phyloP scores from a whole-genome alignment of 208 protist genomes.

The Angomonas desouzai region DNA sequence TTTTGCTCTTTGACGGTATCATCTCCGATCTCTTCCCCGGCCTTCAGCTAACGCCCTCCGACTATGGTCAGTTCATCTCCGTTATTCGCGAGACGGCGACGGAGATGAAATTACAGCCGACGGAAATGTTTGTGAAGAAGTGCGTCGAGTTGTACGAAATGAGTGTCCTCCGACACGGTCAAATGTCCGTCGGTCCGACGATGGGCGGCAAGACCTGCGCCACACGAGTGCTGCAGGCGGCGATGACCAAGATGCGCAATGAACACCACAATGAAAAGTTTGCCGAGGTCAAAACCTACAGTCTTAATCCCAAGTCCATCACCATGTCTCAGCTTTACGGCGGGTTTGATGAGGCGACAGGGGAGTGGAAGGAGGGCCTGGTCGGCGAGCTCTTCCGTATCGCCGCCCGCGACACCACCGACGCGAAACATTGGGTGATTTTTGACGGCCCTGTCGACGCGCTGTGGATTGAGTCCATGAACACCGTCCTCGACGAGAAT shows the following conservation, averaged over 20 bases:
- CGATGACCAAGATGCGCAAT: slow-evolving; percentile 80
- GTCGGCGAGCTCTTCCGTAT: slow-evolving; percentile 92
- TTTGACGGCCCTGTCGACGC: slow-evolving; percentile 97
- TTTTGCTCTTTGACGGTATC: slow-evolving; percentile 95
- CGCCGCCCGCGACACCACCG: slow-evolving; percentile 78
- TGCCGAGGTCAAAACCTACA: slow-evolving; percentile 81
- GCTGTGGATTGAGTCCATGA: slow-evolving; percentile 96
- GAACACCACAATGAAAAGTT: slow-evolving; percentile 76
- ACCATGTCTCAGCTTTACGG: slow-evolving; percentile 98
- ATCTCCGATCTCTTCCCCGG: slow-evolving; percentile 97
- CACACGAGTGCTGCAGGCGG: slow-evolving; percentile 72
- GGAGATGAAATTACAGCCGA: slow-evolving; percentile 90
- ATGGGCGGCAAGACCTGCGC: slow-evolving; percentile 95
- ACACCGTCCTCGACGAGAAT: slow-evolving; percentile 94
- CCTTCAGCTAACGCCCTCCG: slow-evolving; percentile 75
- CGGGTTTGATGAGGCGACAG: slow-evolving; percentile 94
- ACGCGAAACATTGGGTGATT: slow-evolving; percentile 94
- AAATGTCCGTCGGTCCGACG: slow-evolving; percentile 97
- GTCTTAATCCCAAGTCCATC: slow-evolving; percentile 97
- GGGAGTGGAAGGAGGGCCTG: slow-evolving; percentile 97
- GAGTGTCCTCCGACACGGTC: slow-evolving; percentile 96
- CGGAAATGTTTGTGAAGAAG: slow-evolving; percentile 94
- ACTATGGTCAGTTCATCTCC: slow-evolving; percentile 91
- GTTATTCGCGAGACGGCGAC: slow-evolving; percentile 65
- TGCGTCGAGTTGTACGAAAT: slow-evolving; percentile 98